These are phyloP conservation scores for Aspergillus nanangensis DNA, from an alignment of 495 filamentous ascomycete genomes.

Conservation along the genomic window DNA sequence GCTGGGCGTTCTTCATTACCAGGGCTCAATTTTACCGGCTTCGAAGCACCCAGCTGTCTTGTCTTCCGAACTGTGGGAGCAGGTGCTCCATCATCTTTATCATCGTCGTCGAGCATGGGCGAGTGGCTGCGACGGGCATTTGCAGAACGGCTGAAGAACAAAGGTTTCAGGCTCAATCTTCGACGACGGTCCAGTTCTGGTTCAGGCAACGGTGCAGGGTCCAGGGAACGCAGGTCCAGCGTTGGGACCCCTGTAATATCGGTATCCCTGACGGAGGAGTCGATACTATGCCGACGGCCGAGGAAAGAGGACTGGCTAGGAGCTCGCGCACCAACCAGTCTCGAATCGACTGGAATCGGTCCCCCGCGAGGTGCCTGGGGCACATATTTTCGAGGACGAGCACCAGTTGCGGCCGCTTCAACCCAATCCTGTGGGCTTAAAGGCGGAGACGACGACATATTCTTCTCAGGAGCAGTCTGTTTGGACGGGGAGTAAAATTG, in stretches of 20 bases:
- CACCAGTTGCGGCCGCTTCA: conserved; percentile 31
- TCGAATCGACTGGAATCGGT: conserved; percentile 10
- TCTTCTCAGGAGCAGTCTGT: conserved; percentile 5
- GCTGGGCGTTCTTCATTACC: conserved; percentile 17
- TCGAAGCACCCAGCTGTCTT: conserved; percentile 1
- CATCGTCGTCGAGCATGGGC: conserved; percentile 18
- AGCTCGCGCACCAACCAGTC: conserved; percentile 13
- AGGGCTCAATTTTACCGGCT: conserved; percentile 6
- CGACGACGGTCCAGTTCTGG: conserved; percentile 24
- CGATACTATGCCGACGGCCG: conserved; percentile 25
- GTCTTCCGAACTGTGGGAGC: conserved; percentile 34
- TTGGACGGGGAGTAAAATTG: conserved; percentile 19
- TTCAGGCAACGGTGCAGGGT: conserved; percentile 12
- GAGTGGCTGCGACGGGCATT: conserved; percentile 25
- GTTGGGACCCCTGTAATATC: conserved; percentile 29
- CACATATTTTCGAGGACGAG: conserved; percentile 16
- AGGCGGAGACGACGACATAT: conserved; percentile 22
- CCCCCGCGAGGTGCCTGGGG: conserved; percentile 6
- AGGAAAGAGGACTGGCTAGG: conserved; percentile 24
- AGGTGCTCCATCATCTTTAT: conserved; percentile 31
- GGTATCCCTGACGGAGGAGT: conserved; percentile 20
- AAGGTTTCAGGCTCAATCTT: conserved; percentile 32
- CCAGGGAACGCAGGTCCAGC: conserved; percentile 23
- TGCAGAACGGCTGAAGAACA: conserved; percentile 29
- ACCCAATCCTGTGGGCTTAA: conserved; percentile 42